Evolutionary conservation across 768 basidiomycete species (phyloP), one percentile per base, ranked within the genome.

Genomic region (Gymnopilus dilepis): DNA sequence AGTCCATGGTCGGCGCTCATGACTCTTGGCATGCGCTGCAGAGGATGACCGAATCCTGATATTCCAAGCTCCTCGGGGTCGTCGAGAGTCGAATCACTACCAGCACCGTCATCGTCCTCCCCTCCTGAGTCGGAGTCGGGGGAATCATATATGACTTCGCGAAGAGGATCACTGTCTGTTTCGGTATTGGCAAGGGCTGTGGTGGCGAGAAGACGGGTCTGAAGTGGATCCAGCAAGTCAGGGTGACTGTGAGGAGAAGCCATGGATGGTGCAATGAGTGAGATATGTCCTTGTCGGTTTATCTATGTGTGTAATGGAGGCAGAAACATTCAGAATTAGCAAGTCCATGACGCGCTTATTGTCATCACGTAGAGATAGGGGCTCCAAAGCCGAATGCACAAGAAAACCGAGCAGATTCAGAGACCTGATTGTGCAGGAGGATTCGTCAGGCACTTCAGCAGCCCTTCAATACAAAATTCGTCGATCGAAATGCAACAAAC

Each of bases 41-140:
- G 63, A 11, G 75, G 75, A 57, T 75, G 69, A 22, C 77, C 77
- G 64, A 77, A 74, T 13, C 43, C 31, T 59, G 60, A 1, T 58
- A 45, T 40, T n/a, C 19, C 52, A 15, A 54, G 22, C 56, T 51
- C 41, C 13, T 69, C 74, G 5, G 38, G 42, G 40, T 77, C 72
- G 21, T 77, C 76, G 17, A 76, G 69, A 9, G 77, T 77, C 0
- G 72, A 67, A 45, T 77, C 73, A 33, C 74, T 75, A 8, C 66
- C 68, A 24, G 57, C 65, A 51, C 62, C 69, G 9, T 48, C 65
- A 31, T 65, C 61, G 26, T 30, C 50, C 21, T 38, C 22, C 13
- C 59, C 30, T 28, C 47, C 40, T n/a, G 55, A 58, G 30, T 64
- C 51, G 13, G 53, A 58, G 6, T 66, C 56, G 6, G 72, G 67